A percentile compares a stretch with the other conserved stretches of the same genome.
phyloP scores from a whole-genome alignment of 2,329 filamentous ascomycete genomes.

The Neonectria sp. region DNA sequence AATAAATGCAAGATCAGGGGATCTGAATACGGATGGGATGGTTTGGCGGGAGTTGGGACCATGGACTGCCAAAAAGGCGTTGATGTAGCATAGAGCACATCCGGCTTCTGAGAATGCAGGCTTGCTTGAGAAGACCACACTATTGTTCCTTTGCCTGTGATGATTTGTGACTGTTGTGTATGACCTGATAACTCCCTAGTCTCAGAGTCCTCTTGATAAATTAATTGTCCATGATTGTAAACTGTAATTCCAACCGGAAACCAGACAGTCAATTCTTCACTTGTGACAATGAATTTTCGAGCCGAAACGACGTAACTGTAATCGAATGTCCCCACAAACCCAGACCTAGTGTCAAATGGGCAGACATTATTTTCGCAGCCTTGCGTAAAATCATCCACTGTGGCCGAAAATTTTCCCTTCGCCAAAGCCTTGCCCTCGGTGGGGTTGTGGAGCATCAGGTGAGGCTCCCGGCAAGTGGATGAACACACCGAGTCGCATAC shows the following conservation, averaged over 20 bases:
- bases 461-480: neutral
- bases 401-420: conserved; percentile 38
- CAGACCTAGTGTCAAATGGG: conserved; percentile 11
- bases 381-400: conserved; percentile 39
- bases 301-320: neutral
- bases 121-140: conserved; percentile 52
- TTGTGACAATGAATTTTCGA: neutral
- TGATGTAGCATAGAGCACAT: conserved; percentile 62
- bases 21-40: conserved; percentile 50
- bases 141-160: conserved; percentile 15
- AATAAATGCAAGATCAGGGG: conserved; percentile 59
- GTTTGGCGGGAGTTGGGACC: conserved; percentile 51
- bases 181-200: neutral
- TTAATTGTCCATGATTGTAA: neutral
- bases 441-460: conserved; percentile 25
- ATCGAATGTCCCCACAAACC: neutral
- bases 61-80: conserved; percentile 55
- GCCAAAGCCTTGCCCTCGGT: conserved; percentile 46
- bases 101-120: conserved; percentile 58
- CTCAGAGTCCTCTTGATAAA: too few relatives aligned
- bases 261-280: neutral
- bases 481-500: neutral
- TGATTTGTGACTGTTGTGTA: conserved; percentile 1
- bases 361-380: conserved; percentile 39
- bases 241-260: too few relatives aligned